These are phyloP conservation scores for Eragrostis nindensis DNA, from an alignment of 176 grass and related monocot genomes.

Conservation along the genomic window DNA sequence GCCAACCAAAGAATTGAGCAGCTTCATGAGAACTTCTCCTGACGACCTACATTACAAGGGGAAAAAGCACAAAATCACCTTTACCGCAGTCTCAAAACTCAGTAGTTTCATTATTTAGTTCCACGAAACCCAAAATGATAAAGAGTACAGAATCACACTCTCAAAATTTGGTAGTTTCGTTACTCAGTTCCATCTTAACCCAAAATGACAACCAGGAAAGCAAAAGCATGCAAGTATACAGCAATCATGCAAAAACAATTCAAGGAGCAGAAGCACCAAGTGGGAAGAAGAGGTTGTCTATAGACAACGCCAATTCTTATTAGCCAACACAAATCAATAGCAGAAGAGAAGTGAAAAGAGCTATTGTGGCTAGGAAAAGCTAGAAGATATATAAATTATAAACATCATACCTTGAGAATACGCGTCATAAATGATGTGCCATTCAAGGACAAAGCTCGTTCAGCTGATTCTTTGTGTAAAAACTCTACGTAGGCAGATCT, in stretches of 20 bases:
- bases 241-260: slow-evolving; percentile 10
- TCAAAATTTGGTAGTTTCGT: too few species aligned
- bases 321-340: neutral
- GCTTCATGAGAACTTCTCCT: slow-evolving; percentile 82
- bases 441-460: slow-evolving; percentile 81
- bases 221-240: neutral
- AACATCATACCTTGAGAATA: slow-evolving; percentile 76
- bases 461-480: slow-evolving; percentile 89
- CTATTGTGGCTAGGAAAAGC: neutral
- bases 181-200: too few species aligned
- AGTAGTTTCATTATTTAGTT: neutral
- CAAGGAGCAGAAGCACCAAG: neutral
- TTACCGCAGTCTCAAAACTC: neutral
- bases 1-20: slow-evolving; percentile 78
- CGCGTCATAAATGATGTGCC: slow-evolving; percentile 98
- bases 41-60: slow-evolving; percentile 62
- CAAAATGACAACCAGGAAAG: neutral
- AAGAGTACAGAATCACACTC: neutral
- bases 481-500: slow-evolving; percentile 93
- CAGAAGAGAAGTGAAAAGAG: neutral
- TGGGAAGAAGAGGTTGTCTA: neutral
- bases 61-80: slow-evolving; percentile 11
- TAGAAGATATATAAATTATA: neutral
- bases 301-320: neutral
- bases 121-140: slow-evolving; percentile 16